These are phyloP conservation scores for Papiliotrema flavescens DNA, from an alignment of 1,284 basidiomycete genomes.

Conservation along the genomic window DNA sequence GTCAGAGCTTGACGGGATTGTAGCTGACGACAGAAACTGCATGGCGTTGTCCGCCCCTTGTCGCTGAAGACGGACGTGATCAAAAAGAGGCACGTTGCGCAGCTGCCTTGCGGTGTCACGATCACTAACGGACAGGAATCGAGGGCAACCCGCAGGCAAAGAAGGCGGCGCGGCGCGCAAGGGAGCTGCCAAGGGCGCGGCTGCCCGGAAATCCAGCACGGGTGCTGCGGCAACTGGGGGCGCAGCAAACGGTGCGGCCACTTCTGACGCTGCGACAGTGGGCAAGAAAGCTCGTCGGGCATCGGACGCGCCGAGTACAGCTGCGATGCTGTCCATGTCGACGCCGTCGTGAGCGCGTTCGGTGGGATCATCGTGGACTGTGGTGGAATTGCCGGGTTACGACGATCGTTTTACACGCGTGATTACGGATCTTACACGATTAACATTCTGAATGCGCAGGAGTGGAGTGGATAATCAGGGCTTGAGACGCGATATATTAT, in stretches of 20 bases:
- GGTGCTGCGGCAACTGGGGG: too few species aligned
- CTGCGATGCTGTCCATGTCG: not conserved
- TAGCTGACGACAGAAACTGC: conserved; percentile 66
- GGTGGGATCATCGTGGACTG: too few species aligned
- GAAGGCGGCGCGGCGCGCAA: not conserved
- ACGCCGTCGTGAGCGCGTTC: too few species aligned
- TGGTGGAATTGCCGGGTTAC: too few species aligned
- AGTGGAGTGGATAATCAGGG: too few species aligned
- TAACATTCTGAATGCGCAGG: too few species aligned
- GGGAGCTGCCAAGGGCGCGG: not conserved
- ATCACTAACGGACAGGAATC: conserved; percentile 2
- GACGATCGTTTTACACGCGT: too few species aligned
- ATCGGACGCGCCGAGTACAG: not conserved
- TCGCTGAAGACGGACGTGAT: conserved; percentile 96
- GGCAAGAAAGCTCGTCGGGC: conserved; percentile 1
- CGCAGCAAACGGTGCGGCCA: too few species aligned
- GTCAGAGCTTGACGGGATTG: conserved; percentile 17
- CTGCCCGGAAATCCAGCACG: not conserved
- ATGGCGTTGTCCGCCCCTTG: conserved; percentile 87
- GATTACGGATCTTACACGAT: too few species aligned
- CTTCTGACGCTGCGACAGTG: not conserved
- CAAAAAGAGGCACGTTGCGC: conserved; percentile 75
- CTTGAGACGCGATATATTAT: too few species aligned
- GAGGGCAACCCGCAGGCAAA: conserved; percentile 1
- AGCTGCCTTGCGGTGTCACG: not conserved